Evolutionary conservation across 2,329 filamentous ascomycete genomes (phyloP), one percentile per base, ranked within the genome.

Genomic region (Tricladium varicosporioides): DNA sequence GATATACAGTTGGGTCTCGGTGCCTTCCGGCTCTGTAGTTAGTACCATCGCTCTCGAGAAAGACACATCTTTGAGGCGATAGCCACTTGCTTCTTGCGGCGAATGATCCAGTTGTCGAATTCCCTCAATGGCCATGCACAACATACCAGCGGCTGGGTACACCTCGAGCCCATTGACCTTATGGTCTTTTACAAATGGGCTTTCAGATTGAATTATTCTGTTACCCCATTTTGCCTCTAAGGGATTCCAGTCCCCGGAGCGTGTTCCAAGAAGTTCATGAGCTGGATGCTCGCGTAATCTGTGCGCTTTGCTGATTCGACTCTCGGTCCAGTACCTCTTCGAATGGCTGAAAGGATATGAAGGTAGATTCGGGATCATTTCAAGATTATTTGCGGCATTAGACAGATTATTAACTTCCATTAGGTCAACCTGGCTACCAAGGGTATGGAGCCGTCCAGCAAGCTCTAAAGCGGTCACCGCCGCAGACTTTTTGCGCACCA

Each of bases 11-110:
- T 46, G 36, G 31, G 22, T 22, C 43, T 70, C 67, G 4, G 69
- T 56, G 1, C 66, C 65, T 8, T 65, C 61, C 10, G 36, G 50
- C 0, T 57, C 63, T 32, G 19, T 4, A 3, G 71, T 69, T 5
- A 80, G 70, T 0, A 80, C 70, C 22, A 80, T 69, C 0, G 78
- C 76, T 47, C 75, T 73, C n/a, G 71, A 69, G 36, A 80, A 73
- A 4, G 69, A 69, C 2, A 80, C 71, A 47, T 80, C 74, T 13
- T 75, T 74, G 15, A 59, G 19, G n/a, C 31, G 19, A 22, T 49
- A 59, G 2, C 47, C 45, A 27, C 15, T 33, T 44, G 10, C 45
- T 49, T 10, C 18, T 44, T 14, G 40, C 5, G 15, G n/a, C 27
- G 9, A n/a, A 15, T 63, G 48, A 22, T 49, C 52, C 22, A 67